Base-by-base conservation (phyloP, 306 rosid genomes). In the Cyclanthera cordifolia region DNA sequence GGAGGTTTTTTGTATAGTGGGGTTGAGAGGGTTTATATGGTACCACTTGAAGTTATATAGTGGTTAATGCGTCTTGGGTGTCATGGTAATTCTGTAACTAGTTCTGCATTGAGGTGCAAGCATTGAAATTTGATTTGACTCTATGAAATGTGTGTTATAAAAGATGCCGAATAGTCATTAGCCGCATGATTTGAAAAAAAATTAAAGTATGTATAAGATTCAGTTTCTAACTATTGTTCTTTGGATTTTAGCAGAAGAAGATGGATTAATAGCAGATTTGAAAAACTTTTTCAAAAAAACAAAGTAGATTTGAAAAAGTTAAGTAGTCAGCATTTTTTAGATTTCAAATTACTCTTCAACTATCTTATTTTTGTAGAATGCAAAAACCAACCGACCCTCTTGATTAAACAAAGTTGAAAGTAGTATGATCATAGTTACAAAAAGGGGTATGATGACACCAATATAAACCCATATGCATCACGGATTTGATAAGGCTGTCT, bases 171-270 rank as follows among this genome's bases (percentile, higher is more conserved):
- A 57, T 32, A 3, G 14, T n/a, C 47, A 43, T 43, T 43, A 43
- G 47, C 15, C 11, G 12, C 34, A 15, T 28, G 39, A 25, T 57
- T 27, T 57, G 43, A 4, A 0, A 27, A 58, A 58, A 58, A n/a
- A n/a, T n/a, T n/a, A n/a, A n/a, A n/a, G n/a, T 20, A 73, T 88
- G 97, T 91, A 88, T 88, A 88, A 88, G 87, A 64, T 80, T 75
- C 74, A 73, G 79, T 84, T 84, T 88, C 90, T 85, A 81, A 83
- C 89, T 80, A 37, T 61, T 61, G 79, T 80, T 82, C 96, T 87
- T 86, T 87, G 85, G 82, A 74, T 67, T 88, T 88, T 85, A 85
- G 88, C 79, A 83, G 95, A 91, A 83, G 82, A 83, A 83, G 88
- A 83, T 80, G 86, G 82, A 84, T 82, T 80, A 73, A 41, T 75